Percentiles rank a stretch among this genome's conserved stretches.
phyloP scores from a whole-genome alignment of 129 eudicot genomes.

The Heracleum sosnowskyi region DNA sequence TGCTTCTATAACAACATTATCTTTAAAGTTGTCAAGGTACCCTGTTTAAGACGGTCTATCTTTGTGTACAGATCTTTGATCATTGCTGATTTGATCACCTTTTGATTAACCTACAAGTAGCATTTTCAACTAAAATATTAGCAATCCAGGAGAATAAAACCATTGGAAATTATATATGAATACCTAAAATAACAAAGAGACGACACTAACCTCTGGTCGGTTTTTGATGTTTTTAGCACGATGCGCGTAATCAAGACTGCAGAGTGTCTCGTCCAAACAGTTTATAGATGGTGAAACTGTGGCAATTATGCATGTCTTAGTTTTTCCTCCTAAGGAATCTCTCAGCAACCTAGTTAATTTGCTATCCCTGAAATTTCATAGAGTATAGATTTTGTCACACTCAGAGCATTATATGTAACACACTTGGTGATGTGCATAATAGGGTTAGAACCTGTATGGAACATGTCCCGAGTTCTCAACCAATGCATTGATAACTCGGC shows the following conservation, averaged over 20 bases:
- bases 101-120: slow-evolving; percentile 44
- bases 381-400: neutral
- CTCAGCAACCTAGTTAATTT: slow-evolving; percentile 54
- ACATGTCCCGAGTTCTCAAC: slow-evolving; percentile 63
- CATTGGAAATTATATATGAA: slow-evolving; percentile 2
- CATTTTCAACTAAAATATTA: neutral
- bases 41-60: slow-evolving; percentile 55
- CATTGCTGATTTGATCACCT: slow-evolving; percentile 40
- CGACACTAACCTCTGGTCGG: slow-evolving; percentile 54
- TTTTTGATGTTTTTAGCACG: slow-evolving; percentile 67
- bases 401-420: neutral
- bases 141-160: neutral
- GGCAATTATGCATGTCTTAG: slow-evolving; percentile 65
- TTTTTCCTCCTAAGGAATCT: slow-evolving; percentile 67
- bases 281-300: slow-evolving; percentile 47
- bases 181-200: neutral
- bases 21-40: slow-evolving; percentile 11
- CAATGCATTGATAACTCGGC: slow-evolving; percentile 55
- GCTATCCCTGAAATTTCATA: slow-evolving; percentile 43
- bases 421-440: neutral
- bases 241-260: slow-evolving; percentile 50
- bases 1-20: slow-evolving; percentile 2
- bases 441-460: slow-evolving; percentile 40
- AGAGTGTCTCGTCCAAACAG: slow-evolving; percentile 54
- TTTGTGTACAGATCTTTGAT: slow-evolving; percentile 48